phyloP scores from a whole-genome alignment of 2,329 filamentous ascomycete species.

The Nakataea oryzae region DNA sequence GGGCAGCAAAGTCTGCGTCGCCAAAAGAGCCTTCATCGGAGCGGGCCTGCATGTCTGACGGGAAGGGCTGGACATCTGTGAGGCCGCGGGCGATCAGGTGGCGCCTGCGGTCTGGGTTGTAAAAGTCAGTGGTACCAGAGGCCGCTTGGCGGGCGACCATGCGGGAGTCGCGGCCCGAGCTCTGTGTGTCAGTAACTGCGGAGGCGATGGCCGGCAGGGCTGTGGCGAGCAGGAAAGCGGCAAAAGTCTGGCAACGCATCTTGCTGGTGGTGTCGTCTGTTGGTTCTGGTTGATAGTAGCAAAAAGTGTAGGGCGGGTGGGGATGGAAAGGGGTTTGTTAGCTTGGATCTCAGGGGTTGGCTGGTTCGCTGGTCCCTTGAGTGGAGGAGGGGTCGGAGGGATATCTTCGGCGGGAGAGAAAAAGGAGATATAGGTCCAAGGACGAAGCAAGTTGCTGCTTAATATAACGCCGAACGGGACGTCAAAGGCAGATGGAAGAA shows the following conservation, averaged over 20 bases:
- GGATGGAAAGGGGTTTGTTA: background rate
- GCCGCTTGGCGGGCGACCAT: background rate
- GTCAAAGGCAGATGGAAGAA: background rate
- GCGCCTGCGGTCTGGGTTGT: background rate
- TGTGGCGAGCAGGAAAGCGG: slow-evolving; percentile 4
- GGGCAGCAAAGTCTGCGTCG: background rate
- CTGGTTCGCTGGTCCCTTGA: background rate
- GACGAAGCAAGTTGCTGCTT: background rate
- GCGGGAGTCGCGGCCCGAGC: background rate
- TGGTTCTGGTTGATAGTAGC: background rate
- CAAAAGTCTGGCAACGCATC: slow-evolving; percentile 2
- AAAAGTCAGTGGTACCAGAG: background rate
- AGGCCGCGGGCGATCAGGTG: background rate
- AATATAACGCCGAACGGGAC: background rate
- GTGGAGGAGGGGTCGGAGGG: background rate
- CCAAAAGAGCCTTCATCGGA: background rate
- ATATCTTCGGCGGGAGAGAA: background rate
- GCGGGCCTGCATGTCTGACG: background rate
- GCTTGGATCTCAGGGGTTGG: background rate
- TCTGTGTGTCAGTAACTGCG: background rate
- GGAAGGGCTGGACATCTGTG: background rate
- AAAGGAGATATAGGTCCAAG: background rate
- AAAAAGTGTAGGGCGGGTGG: background rate
- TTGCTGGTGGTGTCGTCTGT: background rate
- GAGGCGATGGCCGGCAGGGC: slow-evolving; percentile 5